Conservation (phyloP, 331 rosid genomes). For the Rosa hybrid region DNA sequence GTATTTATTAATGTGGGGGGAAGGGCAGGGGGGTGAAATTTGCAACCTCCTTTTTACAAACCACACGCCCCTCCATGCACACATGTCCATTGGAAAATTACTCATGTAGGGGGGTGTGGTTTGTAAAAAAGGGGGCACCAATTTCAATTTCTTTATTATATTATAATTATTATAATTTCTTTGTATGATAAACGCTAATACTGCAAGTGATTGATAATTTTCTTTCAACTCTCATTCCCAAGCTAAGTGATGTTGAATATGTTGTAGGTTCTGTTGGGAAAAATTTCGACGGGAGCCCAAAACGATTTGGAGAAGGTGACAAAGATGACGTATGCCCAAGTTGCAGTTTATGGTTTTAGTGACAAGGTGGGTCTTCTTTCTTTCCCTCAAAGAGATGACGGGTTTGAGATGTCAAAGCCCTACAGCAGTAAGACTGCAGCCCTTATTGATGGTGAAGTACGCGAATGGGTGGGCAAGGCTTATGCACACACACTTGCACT, state of each 20-base stretch:
- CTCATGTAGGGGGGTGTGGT: no score
- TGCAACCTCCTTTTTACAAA: no score
- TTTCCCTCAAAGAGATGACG: conserved; percentile 68
- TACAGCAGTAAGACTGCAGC: conserved; percentile 81
- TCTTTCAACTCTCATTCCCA: background rate
- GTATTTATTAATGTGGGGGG: no score
- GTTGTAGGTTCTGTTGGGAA: conserved; percentile 67
- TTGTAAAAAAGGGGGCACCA: no score
- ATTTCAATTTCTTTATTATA: no score
- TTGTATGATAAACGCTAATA: background rate
- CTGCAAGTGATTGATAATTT: background rate
- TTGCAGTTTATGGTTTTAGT: conserved; percentile 84
- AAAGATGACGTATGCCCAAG: conserved; percentile 92
- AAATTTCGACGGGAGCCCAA: conserved; percentile 86
- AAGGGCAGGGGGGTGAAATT: no score
- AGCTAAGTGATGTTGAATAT: background rate
- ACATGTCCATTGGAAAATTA: no score
- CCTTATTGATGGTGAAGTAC: conserved; percentile 75
- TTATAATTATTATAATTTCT: background rate
- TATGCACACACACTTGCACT: conserved; percentile 58
- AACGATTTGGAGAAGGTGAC: conserved; percentile 92
- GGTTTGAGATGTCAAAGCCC: conserved; percentile 66
- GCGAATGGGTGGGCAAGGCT: conserved; percentile 77
- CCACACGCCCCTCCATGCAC: no score
- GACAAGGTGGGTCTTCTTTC: conserved; percentile 95